Base-by-base conservation (phyloP, 2,329 filamentous ascomycete species). In the Raffaelea arxii region DNA sequence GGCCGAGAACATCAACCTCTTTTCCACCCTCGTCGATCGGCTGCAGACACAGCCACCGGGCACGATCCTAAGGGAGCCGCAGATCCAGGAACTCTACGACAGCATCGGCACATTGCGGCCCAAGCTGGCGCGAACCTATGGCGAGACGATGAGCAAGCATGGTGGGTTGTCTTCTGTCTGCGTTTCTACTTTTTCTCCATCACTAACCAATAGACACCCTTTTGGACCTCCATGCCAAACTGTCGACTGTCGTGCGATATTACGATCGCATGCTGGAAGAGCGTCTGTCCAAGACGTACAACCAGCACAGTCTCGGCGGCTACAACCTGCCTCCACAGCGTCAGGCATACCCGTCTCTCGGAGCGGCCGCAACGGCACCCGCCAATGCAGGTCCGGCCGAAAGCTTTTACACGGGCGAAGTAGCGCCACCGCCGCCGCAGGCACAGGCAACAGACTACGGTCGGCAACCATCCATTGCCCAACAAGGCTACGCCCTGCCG, bases 91-190 rank as follows among this genome's bases (percentile, higher is more conserved):
- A 65, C 72, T 98, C 4, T 98, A 98, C 62, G 92, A 97, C 59
- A 94, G 90, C 57, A 97, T 98, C 56, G 89, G 91, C n/a, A 77
- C 88, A 16, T 69, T 98, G 52, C 78, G 92, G 43, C 92, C 92
- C 2, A 98, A 98, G 64, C 72, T 98, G 46, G 92, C 92, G 4
- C 79, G 92, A 48, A 96, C 91, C 0, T 96, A 97, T 60, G 92
- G 92, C 46, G 92, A 98, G 68, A 96, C 92, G 0, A 97, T 98
- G 92, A 97, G 92, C 77, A 98, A 98, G 65, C 92, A 97, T 64
- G 90, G 87, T 87, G 69, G 61, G 79, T 66, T 24, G 11, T n/a
- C n/a, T n/a, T n/a, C n/a, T n/a, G n/a, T n/a, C n/a, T n/a, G n/a
- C n/a, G n/a, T n/a, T n/a, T 3, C 21, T n/a, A n/a, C n/a, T n/a